These are phyloP conservation scores for Emiliania huxleyi DNA, from an alignment of 78 protist species.

Conservation along the genomic window DNA sequence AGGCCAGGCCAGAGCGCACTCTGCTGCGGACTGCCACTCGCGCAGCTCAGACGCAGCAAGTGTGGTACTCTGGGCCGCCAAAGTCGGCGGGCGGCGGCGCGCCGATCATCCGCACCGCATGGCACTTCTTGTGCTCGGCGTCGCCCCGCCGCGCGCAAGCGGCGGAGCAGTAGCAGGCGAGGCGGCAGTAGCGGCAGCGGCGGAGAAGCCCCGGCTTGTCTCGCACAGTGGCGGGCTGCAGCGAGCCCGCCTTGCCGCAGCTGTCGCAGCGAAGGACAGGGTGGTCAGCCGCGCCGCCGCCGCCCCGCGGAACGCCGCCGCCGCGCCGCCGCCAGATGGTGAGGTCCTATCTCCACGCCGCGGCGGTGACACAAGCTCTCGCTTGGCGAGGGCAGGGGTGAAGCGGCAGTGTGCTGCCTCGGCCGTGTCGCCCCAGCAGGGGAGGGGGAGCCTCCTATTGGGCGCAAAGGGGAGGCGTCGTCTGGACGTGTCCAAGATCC, in stretches of 20 bases:
- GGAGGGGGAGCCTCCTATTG: no score
- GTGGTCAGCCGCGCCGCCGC: background rate
- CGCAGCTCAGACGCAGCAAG: background rate
- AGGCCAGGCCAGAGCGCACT: no score
- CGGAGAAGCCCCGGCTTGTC: background rate
- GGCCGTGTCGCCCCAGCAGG: background rate
- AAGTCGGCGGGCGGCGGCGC: background rate
- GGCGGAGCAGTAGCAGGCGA: background rate
- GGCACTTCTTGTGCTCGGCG: background rate
- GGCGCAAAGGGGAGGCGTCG: no score
- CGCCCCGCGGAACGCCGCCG: background rate
- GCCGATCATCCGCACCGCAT: background rate
- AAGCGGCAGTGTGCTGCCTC: background rate
- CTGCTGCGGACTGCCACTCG: no score
- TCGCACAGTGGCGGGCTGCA: background rate
- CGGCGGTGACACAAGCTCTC: no score
- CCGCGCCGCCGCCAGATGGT: background rate
- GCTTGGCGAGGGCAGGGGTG: no score
- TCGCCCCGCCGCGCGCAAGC: background rate
- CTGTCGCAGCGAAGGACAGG: background rate
- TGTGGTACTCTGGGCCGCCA: background rate
- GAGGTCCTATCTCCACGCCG: background rate
- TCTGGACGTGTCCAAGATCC: no score
- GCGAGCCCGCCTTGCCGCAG: background rate
- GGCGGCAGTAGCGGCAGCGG: slow-evolving; percentile 11